Conservation (phyloP, 2,329 filamentous ascomycete species). For the Claviceps purpurea region DNA sequence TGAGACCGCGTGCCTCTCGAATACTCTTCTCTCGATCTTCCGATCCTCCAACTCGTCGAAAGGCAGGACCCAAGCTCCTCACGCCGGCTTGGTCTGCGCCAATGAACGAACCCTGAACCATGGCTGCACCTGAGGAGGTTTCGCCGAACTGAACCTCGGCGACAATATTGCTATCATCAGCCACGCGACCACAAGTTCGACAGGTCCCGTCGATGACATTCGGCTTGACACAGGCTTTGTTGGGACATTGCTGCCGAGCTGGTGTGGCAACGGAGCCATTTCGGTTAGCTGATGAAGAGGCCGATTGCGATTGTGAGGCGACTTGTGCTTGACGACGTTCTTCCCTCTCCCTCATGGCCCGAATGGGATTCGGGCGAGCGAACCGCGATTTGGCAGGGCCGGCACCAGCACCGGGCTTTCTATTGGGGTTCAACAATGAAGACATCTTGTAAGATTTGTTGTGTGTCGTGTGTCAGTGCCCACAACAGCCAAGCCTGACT, state of each 20-base stretch:
- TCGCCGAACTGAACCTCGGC: slow-evolving; percentile 88
- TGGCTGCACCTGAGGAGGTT: slow-evolving; percentile 67
- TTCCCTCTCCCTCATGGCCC: slow-evolving; percentile 38
- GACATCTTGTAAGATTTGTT: slow-evolving; percentile 24
- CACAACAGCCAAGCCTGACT: background rate
- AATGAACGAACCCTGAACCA: slow-evolving; percentile 83
- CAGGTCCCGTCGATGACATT: slow-evolving; percentile 58
- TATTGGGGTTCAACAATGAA: slow-evolving; percentile 30
- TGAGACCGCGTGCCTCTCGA: slow-evolving; percentile 42
- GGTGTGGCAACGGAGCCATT: slow-evolving; percentile 20
- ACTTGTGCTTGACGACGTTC: slow-evolving; percentile 26
- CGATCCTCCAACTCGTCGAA: slow-evolving; percentile 44
- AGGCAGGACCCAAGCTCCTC: slow-evolving; percentile 50
- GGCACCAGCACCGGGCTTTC: slow-evolving; percentile 16
- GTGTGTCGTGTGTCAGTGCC: background rate
- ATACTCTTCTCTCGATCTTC: slow-evolving; percentile 47
- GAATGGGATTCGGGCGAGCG: slow-evolving; percentile 31
- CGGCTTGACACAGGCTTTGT: slow-evolving; percentile 46
- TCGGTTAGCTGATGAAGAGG: slow-evolving; percentile 16
- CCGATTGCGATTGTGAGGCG: slow-evolving; percentile 13
- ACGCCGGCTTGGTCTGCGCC: slow-evolving; percentile 74
- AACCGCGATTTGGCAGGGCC: slow-evolving; percentile 26
- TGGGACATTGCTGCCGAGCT: slow-evolving; percentile 37
- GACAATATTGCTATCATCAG: slow-evolving; percentile 80
- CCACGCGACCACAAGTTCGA: slow-evolving; percentile 69